These are phyloP conservation scores for Lycium barbarum DNA, from an alignment of 257 asterid species.

Conservation along the genomic window DNA sequence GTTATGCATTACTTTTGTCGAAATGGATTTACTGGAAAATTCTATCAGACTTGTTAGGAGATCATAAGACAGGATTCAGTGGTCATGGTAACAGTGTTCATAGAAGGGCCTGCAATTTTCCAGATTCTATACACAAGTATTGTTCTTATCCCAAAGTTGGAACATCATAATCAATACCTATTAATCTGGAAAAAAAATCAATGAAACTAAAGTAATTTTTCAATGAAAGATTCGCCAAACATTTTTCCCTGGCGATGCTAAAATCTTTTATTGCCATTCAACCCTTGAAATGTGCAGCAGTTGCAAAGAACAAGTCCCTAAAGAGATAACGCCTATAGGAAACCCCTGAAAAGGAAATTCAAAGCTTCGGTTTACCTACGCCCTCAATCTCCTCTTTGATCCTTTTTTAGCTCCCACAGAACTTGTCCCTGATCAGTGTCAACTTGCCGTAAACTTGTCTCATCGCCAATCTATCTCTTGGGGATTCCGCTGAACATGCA, in stretches of 20 bases:
- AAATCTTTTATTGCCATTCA: background rate
- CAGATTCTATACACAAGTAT: background rate
- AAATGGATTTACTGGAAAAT: no score
- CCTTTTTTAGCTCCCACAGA: background rate
- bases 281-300: background rate
- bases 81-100: background rate
- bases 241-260: background rate
- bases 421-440: slow-evolving; percentile 19
- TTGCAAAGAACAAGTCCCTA: background rate
- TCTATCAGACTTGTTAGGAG: background rate
- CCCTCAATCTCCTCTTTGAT: background rate
- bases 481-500: slow-evolving; percentile 35
- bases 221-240: background rate
- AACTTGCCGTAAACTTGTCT: slow-evolving; percentile 6
- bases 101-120: background rate
- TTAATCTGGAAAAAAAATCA: no score
- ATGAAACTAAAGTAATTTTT: background rate
- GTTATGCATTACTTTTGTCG: no score
- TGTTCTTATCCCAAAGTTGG: background rate
- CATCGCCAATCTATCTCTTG: slow-evolving; percentile 32
- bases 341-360: slow-evolving; percentile 12
- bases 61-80: background rate
- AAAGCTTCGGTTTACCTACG: no score
- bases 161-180: background rate
- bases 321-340: background rate